Conservation (phyloP, 202 grass and related monocot species). For the Zizania palustris region DNA sequence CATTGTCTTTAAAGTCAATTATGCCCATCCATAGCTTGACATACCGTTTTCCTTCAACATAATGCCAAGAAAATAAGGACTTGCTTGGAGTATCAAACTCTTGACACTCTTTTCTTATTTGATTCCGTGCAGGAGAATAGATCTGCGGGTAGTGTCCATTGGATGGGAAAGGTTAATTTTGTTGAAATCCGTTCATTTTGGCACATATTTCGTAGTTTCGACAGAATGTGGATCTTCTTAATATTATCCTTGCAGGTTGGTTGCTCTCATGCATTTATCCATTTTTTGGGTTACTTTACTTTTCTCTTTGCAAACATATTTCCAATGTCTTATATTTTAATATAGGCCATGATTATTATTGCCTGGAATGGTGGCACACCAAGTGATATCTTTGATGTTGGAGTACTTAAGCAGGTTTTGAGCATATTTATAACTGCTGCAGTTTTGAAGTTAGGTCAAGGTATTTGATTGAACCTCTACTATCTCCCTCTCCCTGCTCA, state of each 20-base stretch:
- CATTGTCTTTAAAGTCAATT: not conserved
- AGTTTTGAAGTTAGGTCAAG: conserved; percentile 84
- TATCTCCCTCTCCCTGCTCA: not conserved
- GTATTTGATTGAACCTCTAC: conserved; percentile 37
- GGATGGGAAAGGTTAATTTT: conserved; percentile 96
- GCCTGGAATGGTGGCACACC: conserved; percentile 96
- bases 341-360: conserved; percentile 92
- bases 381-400: conserved; percentile 80
- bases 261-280: not conserved
- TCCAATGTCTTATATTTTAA: conserved; percentile 41
- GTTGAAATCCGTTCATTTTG: conserved; percentile 94
- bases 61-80: conserved; percentile 13
- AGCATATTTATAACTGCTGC: conserved; percentile 94
- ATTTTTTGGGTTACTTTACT: conserved; percentile 14
- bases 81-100: conserved; percentile 2
- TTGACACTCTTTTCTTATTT: conserved; percentile 11
- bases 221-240: conserved; percentile 93
- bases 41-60: conserved; percentile 2
- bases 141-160: conserved; percentile 49
- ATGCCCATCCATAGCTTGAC: not conserved
- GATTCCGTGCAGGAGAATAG: conserved; percentile 64
- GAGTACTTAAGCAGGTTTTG: conserved; percentile 88
- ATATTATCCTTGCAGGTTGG: conserved; percentile 80
- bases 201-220: conserved; percentile 92
- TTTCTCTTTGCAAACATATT: conserved; percentile 29